Evolutionary conservation across 1,284 basidiomycete genomes (phyloP).

Genomic region (Malassezia slooffiae): DNA sequence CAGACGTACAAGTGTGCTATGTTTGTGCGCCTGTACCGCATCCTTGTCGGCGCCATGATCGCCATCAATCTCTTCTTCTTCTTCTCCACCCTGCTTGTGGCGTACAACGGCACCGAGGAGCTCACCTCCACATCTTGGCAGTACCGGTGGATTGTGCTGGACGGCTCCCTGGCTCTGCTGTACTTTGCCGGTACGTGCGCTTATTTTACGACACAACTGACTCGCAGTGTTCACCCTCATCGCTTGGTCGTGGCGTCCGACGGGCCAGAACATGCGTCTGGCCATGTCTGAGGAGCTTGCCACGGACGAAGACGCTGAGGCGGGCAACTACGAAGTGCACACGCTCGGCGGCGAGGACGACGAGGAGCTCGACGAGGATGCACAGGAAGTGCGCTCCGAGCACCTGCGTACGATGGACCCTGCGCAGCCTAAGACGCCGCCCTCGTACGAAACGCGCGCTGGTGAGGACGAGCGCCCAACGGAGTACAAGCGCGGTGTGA

Average conservation of each 20-base stretch:
- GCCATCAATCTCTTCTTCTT: slow-evolving; percentile 54
- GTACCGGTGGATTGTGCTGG: slow-evolving; percentile 86
- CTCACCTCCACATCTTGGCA: slow-evolving; percentile 90
- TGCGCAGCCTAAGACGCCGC: slow-evolving; percentile 1
- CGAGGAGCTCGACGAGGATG: slow-evolving; percentile 4
- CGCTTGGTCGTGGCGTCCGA: slow-evolving; percentile 85
- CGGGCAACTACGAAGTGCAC: slow-evolving; percentile 67
- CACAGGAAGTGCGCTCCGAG: slow-evolving; percentile 5
- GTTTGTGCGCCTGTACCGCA: slow-evolving; percentile 61
- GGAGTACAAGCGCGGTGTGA: neutral
- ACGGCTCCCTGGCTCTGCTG: slow-evolving; percentile 77
- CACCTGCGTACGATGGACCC: slow-evolving; percentile 10
- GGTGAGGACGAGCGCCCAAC: neutral
- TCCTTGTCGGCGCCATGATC: slow-evolving; percentile 72
- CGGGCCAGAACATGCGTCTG: slow-evolving; percentile 70
- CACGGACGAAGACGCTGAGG: slow-evolving; percentile 73
- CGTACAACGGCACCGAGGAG: slow-evolving; percentile 54
- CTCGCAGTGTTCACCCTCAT: slow-evolving; percentile 73
- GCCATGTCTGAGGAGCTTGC: slow-evolving; percentile 50
- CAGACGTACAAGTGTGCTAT: slow-evolving; percentile 43
- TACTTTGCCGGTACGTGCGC: too few relatives aligned
- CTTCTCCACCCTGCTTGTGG: neutral
- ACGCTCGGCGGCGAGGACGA: slow-evolving; percentile 34
- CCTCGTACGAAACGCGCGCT: neutral
- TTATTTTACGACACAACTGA: slow-evolving; percentile 64